These are phyloP conservation scores for Epichloe elymi DNA, from an alignment of 2,329 filamentous ascomycete species.

Conservation along the genomic window DNA sequence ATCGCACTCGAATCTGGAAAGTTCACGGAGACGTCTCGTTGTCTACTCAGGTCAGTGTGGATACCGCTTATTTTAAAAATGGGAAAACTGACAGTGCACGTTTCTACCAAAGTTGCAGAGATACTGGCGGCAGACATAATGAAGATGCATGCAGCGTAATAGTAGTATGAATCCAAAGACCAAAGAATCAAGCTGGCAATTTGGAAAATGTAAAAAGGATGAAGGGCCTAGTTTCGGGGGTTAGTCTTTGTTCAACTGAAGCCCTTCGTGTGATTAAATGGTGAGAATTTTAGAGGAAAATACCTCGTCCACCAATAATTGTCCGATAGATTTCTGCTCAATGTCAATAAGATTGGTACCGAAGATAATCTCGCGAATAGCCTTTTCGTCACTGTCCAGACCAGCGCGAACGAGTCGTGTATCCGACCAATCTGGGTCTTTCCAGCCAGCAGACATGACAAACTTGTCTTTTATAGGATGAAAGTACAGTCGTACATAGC, in stretches of 20 bases:
- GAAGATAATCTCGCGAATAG: constrained; percentile 72
- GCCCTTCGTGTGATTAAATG: neutral
- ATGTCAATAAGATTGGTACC: constrained; percentile 87
- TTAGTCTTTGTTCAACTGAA: neutral
- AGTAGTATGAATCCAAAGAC: constrained; percentile 95
- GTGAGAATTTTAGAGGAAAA: neutral
- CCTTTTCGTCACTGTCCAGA: constrained; percentile 79
- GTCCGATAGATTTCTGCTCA: constrained; percentile 70
- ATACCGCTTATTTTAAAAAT: neutral
- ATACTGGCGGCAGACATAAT: constrained; percentile 91
- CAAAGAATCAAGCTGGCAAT: constrained; percentile 87
- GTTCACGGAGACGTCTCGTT: constrained; percentile 79
- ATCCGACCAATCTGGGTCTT: constrained; percentile 79
- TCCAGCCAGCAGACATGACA: constrained; percentile 77
- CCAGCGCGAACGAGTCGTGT: constrained; percentile 62
- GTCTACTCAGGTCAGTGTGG: constrained; percentile 37
- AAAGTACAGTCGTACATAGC: constrained; percentile 87
- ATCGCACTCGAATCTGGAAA: constrained; percentile 90
- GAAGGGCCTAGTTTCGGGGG: constrained; percentile 51
- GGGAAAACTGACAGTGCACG: constrained; percentile 49
- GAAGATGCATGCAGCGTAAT: constrained; percentile 92
- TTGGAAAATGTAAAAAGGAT: constrained; percentile 98
- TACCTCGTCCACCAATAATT: constrained; percentile 82
- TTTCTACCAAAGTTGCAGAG: constrained; percentile 77
- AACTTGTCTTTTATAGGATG: constrained; percentile 86